A percentile compares a stretch with the other conserved stretches of the same genome.
Conservation (phyloP, 108 stramenopile species). For the Craspedostauros australis region DNA sequence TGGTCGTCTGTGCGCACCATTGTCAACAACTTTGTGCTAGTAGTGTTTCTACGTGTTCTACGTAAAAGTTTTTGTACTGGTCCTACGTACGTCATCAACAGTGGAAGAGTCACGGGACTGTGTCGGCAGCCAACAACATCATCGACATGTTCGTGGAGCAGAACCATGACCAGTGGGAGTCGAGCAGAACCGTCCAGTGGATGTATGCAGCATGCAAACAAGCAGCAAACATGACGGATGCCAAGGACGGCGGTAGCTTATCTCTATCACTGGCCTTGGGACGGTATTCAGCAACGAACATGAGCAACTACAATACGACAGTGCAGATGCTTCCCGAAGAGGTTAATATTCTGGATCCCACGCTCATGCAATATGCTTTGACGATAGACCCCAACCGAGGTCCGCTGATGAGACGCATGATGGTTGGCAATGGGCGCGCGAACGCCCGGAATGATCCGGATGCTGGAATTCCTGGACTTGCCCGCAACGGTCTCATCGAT, state of each 20-base stretch:
- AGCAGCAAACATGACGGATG: not conserved
- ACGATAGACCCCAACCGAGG: slow-evolving; percentile 55
- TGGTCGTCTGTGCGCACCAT: too few species aligned
- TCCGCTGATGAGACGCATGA: slow-evolving; percentile 69
- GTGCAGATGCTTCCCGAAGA: too few species aligned
- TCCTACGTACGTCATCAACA: too few species aligned
- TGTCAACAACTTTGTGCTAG: too few species aligned
- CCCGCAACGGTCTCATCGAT: slow-evolving; percentile 7
- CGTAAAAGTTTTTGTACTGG: too few species aligned
- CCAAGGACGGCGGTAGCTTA: too few species aligned
- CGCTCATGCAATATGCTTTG: slow-evolving; percentile 55
- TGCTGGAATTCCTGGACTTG: slow-evolving; percentile 11
- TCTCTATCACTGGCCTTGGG: too few species aligned
- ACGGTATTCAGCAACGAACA: too few species aligned
- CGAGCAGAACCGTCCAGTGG: slow-evolving; percentile 14
- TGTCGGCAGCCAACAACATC: slow-evolving; percentile 25
- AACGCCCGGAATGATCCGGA: slow-evolving; percentile 13
- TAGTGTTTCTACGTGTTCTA: too few species aligned
- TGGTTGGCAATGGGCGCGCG: slow-evolving; percentile 3
- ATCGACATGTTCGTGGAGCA: slow-evolving; percentile 37
- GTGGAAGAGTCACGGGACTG: too few species aligned
- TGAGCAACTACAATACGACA: too few species aligned
- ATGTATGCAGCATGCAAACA: slow-evolving; percentile 16
- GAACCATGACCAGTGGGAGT: slow-evolving; percentile 43
- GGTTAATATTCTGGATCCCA: slow-evolving; percentile 25